Base-by-base conservation (phyloP, 1,284 basidiomycete species). In the Pascua sp. region DNA sequence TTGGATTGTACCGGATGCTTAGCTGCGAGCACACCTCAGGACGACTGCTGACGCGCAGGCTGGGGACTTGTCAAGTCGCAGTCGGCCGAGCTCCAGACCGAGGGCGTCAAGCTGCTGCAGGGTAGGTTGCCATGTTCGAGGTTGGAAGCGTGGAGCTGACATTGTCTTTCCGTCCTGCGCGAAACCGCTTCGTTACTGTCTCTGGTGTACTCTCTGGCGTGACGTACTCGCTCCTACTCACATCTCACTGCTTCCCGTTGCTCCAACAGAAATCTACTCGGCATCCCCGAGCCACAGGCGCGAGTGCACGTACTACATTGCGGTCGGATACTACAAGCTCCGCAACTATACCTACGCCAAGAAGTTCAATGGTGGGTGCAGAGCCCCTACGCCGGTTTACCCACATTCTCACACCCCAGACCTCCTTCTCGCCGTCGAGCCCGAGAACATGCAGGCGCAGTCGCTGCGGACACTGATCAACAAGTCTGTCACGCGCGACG, bases 291-390 rank as follows among this genome's bases (percentile, higher is more conserved):
- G 85, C 39, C 84, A 96, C 64, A 83, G 96, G 63, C 81, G 96
- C 76, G 96, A 99, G 78, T 98, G 96, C 71, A 80, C 98, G 41
- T 99, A 98, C 75, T 99, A 98, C 79, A 86, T 99, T 49, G 91
- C 92, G 1, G 82, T 98, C 11, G 96, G 96, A 0, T 88, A 98
- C 77, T 98, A 92, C 79, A 98, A 98, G 82, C 88, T 98, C 83
- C 86, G 88, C 39, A 95, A 98, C 76, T 98, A 89, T 73, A 89
- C 90, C 42, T 91, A 98, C 73, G 92, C 94, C 2, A 87, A 84
- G 77, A 87, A 85, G 61, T 98, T 98, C 77, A 98, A 97, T 75
- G 86, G 93, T 96, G 52, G 61, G 87, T 72, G 37, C 36, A 37
- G n/a, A 13, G 16, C 51, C 50, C 16, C 11, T 16, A 5, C 44